Base-by-base conservation (phyloP, 2,329 filamentous ascomycete species). In the Aspergillus floridensis region DNA sequence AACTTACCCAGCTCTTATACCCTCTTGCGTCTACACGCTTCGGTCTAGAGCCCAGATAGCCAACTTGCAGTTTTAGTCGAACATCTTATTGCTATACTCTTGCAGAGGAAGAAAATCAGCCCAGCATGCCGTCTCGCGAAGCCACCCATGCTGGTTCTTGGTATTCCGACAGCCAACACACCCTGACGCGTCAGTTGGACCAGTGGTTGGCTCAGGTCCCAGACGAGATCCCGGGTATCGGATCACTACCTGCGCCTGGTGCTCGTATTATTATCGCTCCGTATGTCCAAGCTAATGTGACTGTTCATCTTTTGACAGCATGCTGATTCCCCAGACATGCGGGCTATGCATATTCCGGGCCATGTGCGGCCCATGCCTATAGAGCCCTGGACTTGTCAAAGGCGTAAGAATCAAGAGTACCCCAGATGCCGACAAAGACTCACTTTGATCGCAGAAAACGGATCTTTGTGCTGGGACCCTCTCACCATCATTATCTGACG, bases 351-450 rank as follows among this genome's bases (percentile, higher is more conserved):
- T 98, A 93, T 80, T 99, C 95, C 4, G 95, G 95, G 7, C 86
- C 88, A 44, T 93, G 92, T 66, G 95, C 95, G 48, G 95, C 93
- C 48, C 98, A 92, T 88, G 95, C 95, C 8, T 99, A 98, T 79
- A 95, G 91, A 76, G 85, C 86, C 6, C 87, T 96, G 53, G 92
- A 98, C 74, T 83, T 98, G 58, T 88, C 86, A 60, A 85, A 86
- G 62, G 89, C 88, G 85, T 88, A 75, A 73, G 83, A 74, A 54
- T 22, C 21, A 26, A 41, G 49, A 44, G 46, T 57, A 14, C 10
- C 16, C 22, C 24, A 8, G 10, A n/a, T n/a, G 12, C 32, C 6
- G 5, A 21, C 29, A 22, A 12, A 53, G 21, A 46, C 14, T 12
- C 52, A 49, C 14, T 24, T 6, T 29, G 14, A 38, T 53, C 12